These are phyloP conservation scores for Chiua virens DNA, from an alignment of 768 basidiomycete species.

Conservation along the genomic window DNA sequence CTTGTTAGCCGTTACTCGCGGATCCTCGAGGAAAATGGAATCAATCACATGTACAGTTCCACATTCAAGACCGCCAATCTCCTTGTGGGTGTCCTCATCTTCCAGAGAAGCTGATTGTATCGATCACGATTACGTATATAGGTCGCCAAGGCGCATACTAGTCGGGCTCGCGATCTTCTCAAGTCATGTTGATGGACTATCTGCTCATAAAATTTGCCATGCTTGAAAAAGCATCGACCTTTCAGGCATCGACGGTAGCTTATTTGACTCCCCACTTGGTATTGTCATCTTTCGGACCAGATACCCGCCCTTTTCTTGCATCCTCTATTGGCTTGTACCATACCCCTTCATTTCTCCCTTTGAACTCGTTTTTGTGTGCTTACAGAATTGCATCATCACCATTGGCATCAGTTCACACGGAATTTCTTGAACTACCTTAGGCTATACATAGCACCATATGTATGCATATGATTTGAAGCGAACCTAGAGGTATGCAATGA, in stretches of 20 bases:
- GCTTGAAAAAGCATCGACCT: not conserved
- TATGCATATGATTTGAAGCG: not conserved
- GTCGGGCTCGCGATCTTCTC: constrained; percentile 57
- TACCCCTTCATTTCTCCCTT: not conserved
- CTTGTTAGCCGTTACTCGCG: constrained; percentile 76
- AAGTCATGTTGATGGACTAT: constrained; percentile 48
- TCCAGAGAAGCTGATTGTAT: not conserved
- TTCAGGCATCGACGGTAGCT: not conserved
- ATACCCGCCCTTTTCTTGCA: constrained; percentile 17
- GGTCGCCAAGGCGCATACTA: constrained; percentile 59
- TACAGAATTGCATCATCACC: not conserved
- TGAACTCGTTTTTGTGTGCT: not conserved
- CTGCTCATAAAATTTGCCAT: not conserved
- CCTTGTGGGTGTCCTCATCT: constrained; percentile 44
- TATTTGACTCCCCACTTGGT: not conserved
- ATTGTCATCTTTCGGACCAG: constrained; percentile 12
- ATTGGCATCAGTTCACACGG: constrained; percentile 4
- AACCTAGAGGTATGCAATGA: not conserved
- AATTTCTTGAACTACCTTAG: constrained; percentile 8
- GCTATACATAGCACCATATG: not conserved
- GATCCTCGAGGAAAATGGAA: constrained; percentile 66
- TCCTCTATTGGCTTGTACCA: not conserved
- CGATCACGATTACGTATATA: constrained; percentile 28
- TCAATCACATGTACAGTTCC: constrained; percentile 84
- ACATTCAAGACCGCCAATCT: constrained; percentile 84